These are phyloP conservation scores for Sporisorium reilianum DNA, from an alignment of 1,284 basidiomycete genomes.

Conservation along the genomic window DNA sequence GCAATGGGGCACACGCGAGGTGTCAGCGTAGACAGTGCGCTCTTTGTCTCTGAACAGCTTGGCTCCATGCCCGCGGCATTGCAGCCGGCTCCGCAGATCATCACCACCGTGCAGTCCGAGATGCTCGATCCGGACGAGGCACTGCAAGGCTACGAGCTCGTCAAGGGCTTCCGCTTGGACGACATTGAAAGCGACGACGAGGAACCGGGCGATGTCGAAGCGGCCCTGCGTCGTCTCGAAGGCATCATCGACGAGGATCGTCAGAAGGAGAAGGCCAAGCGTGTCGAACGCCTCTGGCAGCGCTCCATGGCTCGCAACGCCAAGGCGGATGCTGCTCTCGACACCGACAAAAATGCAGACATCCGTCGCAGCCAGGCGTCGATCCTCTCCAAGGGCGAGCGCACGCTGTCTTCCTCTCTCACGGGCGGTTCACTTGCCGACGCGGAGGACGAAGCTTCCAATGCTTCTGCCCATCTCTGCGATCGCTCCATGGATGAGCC, in stretches of 20 bases:
- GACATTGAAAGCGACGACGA: slow-evolving; percentile 61
- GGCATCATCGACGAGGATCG: slow-evolving; percentile 65
- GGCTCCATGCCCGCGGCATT: background rate
- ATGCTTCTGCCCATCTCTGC: slow-evolving; percentile 26
- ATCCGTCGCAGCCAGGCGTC: slow-evolving; percentile 24
- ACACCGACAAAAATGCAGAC: background rate
- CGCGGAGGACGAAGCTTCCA: slow-evolving; percentile 33
- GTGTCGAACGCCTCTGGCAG: slow-evolving; percentile 58
- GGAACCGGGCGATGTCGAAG: slow-evolving; percentile 63
- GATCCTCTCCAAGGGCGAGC: slow-evolving; percentile 20
- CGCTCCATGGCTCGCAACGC: slow-evolving; percentile 48
- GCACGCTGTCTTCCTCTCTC: slow-evolving; percentile 30
- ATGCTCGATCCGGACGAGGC: slow-evolving; percentile 65
- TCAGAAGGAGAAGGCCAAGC: slow-evolving; percentile 46
- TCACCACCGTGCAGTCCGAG: slow-evolving; percentile 57
- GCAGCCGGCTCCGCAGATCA: slow-evolving; percentile 35
- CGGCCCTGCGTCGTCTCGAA: slow-evolving; percentile 60
- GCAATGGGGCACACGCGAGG: slow-evolving; percentile 26
- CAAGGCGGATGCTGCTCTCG: slow-evolving; percentile 4
- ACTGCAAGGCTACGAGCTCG: slow-evolving; percentile 62
- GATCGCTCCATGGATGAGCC: slow-evolving; percentile 20
- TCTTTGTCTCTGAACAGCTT: slow-evolving; percentile 21
- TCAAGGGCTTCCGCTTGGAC: slow-evolving; percentile 61
- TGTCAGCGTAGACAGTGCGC: slow-evolving; percentile 38
- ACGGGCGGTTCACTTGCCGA: slow-evolving; percentile 43